phyloP scores from a whole-genome alignment of 306 rosid species.

The Medicago truncatula region MtrunA17r5.0-ANR NC_053048.1:2144001-2144500 shows the following conservation, averaged over 20 bases:
- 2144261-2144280: slow-evolving; percentile 37
- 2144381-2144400: slow-evolving; percentile 48
- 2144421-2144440: slow-evolving; percentile 1
- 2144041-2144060: too few relatives aligned
- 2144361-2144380: slow-evolving; percentile 40
- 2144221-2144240: too few relatives aligned
- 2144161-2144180: too few relatives aligned
- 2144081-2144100: too few relatives aligned
- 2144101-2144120: too few relatives aligned
- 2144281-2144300: slow-evolving; percentile 35
- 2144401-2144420: slow-evolving; percentile 19
- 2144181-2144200: too few relatives aligned
- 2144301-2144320: not conserved
- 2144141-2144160: too few relatives aligned
- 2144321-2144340: slow-evolving; percentile 23
- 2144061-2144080: too few relatives aligned
- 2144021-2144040: too few relatives aligned
- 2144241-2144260: not conserved
- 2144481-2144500: slow-evolving; percentile 32
- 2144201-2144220: too few relatives aligned
- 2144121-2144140: too few relatives aligned
- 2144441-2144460: slow-evolving; percentile 24
- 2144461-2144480: slow-evolving; percentile 25
- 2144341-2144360: slow-evolving; percentile 50
- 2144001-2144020: too few relatives aligned